Evolutionary conservation across 768 basidiomycete genomes (phyloP), one percentile per base, ranked within the genome.

Genomic region (Suillus ampliporus): DNA sequence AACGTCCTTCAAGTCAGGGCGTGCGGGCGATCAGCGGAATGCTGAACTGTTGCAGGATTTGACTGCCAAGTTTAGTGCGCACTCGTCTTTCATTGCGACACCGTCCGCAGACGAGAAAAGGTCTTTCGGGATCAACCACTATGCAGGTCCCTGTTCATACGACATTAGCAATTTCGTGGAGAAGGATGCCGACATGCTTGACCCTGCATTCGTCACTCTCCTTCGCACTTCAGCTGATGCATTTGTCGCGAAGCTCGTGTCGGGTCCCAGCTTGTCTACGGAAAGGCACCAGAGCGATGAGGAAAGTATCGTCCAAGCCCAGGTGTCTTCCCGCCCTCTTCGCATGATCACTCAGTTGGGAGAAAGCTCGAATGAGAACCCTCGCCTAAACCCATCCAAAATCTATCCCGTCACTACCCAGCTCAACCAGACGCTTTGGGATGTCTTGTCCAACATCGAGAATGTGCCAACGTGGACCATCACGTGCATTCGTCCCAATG

Each of bases 401-500:
- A 81, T 84, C 37, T 87, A 87, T 65, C 83, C 87, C 10, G 78
- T 88, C 35, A 83, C 86, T 11, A 84, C 84, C 2, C 88, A 89
- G 69, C 70, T 86, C 41, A 86, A 87, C 70, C 80, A 82, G 60
- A 79, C 79, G 15, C 69, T 88, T n/a, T 79, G 80, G 48, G 80
- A 83, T 58, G 67, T 87, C 35, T 67, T 86, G 38, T 72, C 70
- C 34, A 77, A 74, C 58, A 68, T 88, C 47, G 84, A 87, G 64
- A 72, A 76, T 26, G 77, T 78, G 10, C 77, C 74, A 11, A 70
- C 82, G 34, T 89, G 88, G 88, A 84, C 82, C 5, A 79, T 88
- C 40, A 76, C 79, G 7, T 89, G 87, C 67, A 83, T 89, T 59
- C 84, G 86, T 44, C 88, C 87, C 7, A 89, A 88, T 71, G 88